These are phyloP conservation scores for Eucalyptus caleyi DNA, from an alignment of 345 rosid species.

Conservation along the genomic window DNA sequence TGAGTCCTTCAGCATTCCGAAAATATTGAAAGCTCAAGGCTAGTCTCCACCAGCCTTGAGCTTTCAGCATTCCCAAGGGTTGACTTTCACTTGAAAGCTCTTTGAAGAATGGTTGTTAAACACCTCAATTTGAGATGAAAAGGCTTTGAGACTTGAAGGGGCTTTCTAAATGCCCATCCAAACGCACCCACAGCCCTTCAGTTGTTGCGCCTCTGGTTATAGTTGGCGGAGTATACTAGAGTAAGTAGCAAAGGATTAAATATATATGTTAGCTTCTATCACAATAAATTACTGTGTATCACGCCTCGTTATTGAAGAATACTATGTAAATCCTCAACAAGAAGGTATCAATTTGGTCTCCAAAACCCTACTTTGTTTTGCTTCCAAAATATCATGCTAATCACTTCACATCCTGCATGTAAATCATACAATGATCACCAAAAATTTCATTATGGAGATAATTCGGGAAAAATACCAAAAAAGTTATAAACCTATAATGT, in stretches of 20 bases:
- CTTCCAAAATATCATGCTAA: neutral
- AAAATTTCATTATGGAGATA: neutral
- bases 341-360: neutral
- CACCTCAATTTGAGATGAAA: too few species aligned
- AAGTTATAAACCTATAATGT: too few species aligned
- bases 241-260: neutral
- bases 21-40: too few species aligned
- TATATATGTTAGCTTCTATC: neutral
- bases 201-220: neutral
- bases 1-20: too few species aligned
- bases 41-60: too few species aligned
- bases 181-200: neutral
- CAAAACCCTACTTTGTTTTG: neutral
- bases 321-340: neutral
- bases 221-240: neutral
- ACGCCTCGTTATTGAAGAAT: neutral
- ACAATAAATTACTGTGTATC: neutral
- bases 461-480: too few species aligned
- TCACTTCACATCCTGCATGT: neutral
- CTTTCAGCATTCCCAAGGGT: too few species aligned
- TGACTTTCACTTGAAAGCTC: too few species aligned
- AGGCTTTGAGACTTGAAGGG: too few species aligned
- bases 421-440: too few species aligned
- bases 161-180: too few species aligned
- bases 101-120: too few species aligned